phyloP scores from a whole-genome alignment of 2,329 filamentous ascomycete species.

The Setomelanomma holmii region DNA sequence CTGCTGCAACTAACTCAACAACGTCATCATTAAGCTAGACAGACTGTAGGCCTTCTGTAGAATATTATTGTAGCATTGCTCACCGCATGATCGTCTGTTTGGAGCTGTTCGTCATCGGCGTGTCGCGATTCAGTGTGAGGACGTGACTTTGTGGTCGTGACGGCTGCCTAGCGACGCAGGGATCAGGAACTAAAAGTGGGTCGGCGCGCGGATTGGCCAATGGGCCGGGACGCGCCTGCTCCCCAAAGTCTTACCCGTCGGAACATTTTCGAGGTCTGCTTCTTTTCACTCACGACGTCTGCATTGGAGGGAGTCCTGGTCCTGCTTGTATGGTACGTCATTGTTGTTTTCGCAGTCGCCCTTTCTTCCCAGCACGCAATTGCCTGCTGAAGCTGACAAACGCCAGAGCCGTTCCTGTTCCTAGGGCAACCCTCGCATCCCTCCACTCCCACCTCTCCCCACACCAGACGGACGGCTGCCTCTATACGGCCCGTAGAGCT shows the following conservation, averaged over 20 bases:
- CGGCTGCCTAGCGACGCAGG: neutral
- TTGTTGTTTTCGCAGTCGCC: constrained; percentile 15
- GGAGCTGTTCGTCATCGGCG: no score
- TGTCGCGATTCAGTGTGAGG: neutral
- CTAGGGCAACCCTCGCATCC: constrained; percentile 31
- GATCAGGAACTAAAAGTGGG: neutral
- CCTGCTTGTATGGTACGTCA: constrained; percentile 18
- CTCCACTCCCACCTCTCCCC: constrained; percentile 10
- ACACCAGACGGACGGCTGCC: constrained; percentile 29
- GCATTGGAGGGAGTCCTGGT: constrained; percentile 15
- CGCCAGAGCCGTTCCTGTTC: constrained; percentile 22
- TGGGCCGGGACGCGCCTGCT: neutral
- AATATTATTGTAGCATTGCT: no score
- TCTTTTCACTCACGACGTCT: constrained; percentile 18
- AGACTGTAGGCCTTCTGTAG: no score
- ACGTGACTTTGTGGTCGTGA: neutral
- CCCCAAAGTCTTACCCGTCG: constrained; percentile 27
- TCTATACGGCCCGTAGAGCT: constrained; percentile 8
- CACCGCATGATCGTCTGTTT: no score
- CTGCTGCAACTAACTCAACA: no score
- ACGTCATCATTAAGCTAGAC: no score
- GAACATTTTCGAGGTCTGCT: constrained; percentile 22
- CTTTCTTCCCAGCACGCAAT: constrained; percentile 3
- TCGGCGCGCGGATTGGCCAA: neutral
- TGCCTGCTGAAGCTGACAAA: constrained; percentile 17